Conservation (phyloP, 169 alveolate genomes). For the Haemoproteus tartakovskyi region DNA sequence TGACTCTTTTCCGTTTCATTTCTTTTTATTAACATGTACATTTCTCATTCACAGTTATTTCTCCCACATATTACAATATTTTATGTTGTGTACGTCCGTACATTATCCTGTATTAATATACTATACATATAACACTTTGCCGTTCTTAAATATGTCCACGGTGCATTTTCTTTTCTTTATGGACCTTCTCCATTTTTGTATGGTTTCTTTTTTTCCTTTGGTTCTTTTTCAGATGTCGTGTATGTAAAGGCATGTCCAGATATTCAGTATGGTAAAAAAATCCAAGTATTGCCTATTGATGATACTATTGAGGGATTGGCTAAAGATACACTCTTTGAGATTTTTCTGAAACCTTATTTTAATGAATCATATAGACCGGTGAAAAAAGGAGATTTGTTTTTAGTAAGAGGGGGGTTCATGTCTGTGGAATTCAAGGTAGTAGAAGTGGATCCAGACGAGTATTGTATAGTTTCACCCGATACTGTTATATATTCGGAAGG, state of each 20-base stretch:
- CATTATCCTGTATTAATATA: too few relatives aligned
- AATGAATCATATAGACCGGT: conserved; percentile 99
- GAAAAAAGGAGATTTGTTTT: conserved; percentile 97
- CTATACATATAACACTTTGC: too few relatives aligned
- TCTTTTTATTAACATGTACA: too few relatives aligned
- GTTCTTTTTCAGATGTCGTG: conserved; percentile 85
- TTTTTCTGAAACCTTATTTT: conserved; percentile 98
- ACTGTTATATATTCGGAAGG: conserved; percentile 93
- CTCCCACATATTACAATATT: too few relatives aligned
- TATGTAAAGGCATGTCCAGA: conserved; percentile 95
- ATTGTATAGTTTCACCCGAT: conserved; percentile 99
- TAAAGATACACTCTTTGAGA: conserved; percentile 95
- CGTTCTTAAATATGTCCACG: too few relatives aligned
- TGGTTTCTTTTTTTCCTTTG: not conserved
- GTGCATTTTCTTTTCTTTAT: not conserved
- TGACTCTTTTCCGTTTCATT: too few relatives aligned
- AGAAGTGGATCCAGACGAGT: conserved; percentile 99
- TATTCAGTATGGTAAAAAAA: conserved; percentile 97
- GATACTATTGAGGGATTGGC: conserved; percentile 99
- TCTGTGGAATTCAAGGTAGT: conserved; percentile 99
- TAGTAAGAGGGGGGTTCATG: conserved; percentile 99
- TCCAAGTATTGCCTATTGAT: conserved; percentile 98
- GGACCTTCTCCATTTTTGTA: not conserved
- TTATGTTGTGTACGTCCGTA: too few relatives aligned
- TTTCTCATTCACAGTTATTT: too few relatives aligned